Evolutionary conservation across 495 filamentous ascomycete genomes (phyloP).

Genomic region (Penicillium ucsense): DNA sequence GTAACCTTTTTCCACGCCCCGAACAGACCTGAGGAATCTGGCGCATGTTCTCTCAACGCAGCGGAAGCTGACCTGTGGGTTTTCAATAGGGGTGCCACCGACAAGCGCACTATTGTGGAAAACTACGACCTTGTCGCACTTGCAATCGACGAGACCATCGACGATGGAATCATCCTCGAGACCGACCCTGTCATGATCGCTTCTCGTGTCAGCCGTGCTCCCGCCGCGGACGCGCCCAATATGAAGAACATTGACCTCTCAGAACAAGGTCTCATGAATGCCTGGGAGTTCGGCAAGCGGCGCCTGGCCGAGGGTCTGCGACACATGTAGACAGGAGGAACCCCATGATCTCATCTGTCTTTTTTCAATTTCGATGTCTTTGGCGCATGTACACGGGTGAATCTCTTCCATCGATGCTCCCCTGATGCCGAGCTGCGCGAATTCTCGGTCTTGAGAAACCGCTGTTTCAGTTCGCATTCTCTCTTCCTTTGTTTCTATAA

Average conservation of each 20-base stretch:
- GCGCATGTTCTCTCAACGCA: not conserved
- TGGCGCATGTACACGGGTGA: too few relatives aligned
- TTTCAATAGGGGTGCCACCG: conserved; percentile 65
- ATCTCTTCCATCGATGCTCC: too few relatives aligned
- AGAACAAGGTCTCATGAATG: conserved; percentile 90
- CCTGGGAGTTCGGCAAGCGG: conserved; percentile 89
- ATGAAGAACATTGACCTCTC: conserved; percentile 90
- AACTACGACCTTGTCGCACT: conserved; percentile 93
- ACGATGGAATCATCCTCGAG: conserved; percentile 94
- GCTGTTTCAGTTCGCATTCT: conserved; percentile 16
- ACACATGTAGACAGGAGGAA: conserved; percentile 41
- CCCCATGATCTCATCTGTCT: not conserved
- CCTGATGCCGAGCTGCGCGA: too few relatives aligned
- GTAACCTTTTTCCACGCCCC: not conserved
- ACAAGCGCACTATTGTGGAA: conserved; percentile 95
- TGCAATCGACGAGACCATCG: conserved; percentile 90
- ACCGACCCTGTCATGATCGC: conserved; percentile 90
- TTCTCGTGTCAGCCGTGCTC: conserved; percentile 80
- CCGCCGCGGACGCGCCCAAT: conserved; percentile 78
- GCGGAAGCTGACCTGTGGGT: not conserved
- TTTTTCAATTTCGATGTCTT: too few relatives aligned
- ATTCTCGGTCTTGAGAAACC: not conserved
- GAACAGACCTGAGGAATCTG: too few relatives aligned
- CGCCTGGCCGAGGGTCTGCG: conserved; percentile 87
- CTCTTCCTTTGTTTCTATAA: conserved; percentile 11